These are phyloP conservation scores for Arthrobotrys entomopaga DNA, from an alignment of 2,329 filamentous ascomycete species.

Conservation along the genomic window DNA sequence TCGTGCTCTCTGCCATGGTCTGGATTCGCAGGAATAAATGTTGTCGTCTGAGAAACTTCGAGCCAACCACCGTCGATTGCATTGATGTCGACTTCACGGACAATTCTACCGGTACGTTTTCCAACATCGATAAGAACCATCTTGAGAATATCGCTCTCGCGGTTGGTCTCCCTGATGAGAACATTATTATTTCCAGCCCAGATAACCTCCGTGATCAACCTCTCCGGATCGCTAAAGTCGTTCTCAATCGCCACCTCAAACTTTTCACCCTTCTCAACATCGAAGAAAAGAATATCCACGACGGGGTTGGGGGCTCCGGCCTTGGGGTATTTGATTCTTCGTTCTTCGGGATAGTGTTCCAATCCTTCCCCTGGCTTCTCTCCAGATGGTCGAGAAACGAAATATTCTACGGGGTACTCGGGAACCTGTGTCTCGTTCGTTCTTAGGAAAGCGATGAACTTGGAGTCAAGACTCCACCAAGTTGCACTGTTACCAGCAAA, in stretches of 20 bases:
- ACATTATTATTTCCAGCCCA: slow-evolving; percentile 86
- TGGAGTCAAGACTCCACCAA: slow-evolving; percentile 94
- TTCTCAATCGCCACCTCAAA: slow-evolving; percentile 82
- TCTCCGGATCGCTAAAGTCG: slow-evolving; percentile 81
- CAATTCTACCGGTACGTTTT: slow-evolving; percentile 77
- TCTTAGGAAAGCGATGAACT: slow-evolving; percentile 87
- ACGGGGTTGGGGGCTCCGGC: slow-evolving; percentile 92
- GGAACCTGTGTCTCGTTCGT: slow-evolving; percentile 94
- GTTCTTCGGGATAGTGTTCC: slow-evolving; percentile 89
- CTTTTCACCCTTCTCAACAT: slow-evolving; percentile 77
- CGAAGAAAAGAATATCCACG: slow-evolving; percentile 88
- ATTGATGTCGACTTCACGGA: slow-evolving; percentile 81
- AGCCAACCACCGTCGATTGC: slow-evolving; percentile 97
- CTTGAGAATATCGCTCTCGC: slow-evolving; percentile 89
- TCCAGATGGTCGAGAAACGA: slow-evolving; percentile 84
- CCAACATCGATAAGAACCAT: slow-evolving; percentile 85
- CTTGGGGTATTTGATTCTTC: slow-evolving; percentile 96
- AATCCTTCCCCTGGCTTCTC: slow-evolving; percentile 74
- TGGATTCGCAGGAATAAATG: slow-evolving; percentile 85
- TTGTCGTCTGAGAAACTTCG: slow-evolving; percentile 87
- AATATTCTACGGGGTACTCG: slow-evolving; percentile 93
- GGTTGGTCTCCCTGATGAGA: slow-evolving; percentile 89
- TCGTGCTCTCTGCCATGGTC: slow-evolving; percentile 78
- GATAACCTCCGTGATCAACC: slow-evolving; percentile 90
- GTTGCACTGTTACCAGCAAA: slow-evolving; percentile 82